Base-by-base conservation (phyloP, 164 flowering plant species). In the Nelumbo lutea region DNA sequence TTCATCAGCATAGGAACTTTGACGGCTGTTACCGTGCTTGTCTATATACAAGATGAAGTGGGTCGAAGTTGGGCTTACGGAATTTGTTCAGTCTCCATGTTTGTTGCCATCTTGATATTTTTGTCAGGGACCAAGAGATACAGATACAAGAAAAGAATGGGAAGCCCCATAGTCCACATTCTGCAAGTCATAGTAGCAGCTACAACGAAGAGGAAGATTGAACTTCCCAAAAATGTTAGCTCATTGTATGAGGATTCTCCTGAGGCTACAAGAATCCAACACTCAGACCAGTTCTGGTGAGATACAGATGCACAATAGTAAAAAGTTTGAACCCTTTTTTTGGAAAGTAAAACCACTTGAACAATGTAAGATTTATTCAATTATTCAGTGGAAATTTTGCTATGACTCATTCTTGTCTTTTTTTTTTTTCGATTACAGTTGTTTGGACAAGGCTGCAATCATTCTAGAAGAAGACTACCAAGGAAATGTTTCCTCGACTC, bases 371-470 rank as follows among this genome's bases (percentile, higher is more conserved):
- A 27, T 27, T 27, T 27, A 27, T 27, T 27, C 27, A 27, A 27
- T 0, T 27, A 27, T 27, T 27, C 0, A 50, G 53, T 50, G 53
- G 11, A 50, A 50, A 50, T 9, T 27, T 50, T 50, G 11, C 53
- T 50, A 9, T 50, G 4, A 8, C 8, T 3, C 8, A 2, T 6
- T 50, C 11, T 50, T 48, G 40, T 5, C 8, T 9, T 9, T 50
- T 52, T 51, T 52, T 51, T 42, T 61, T 67, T 56, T 11, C 11
- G 53, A 7, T 42, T 39, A 14, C 59, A 79, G 82, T 47, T 79
- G 39, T 64, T 67, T 79, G 75, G 82, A 79, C 75, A 76, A 76
- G 68, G 82, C 79, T 1, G 71, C 79, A 1, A 62, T 76, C 1
- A 41, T 10, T 1, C 43, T 42, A 0, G 59, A 61, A 55, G 68